Conservation (phyloP, 164 flowering plant species). For the Taxillus chinensis region DNA sequence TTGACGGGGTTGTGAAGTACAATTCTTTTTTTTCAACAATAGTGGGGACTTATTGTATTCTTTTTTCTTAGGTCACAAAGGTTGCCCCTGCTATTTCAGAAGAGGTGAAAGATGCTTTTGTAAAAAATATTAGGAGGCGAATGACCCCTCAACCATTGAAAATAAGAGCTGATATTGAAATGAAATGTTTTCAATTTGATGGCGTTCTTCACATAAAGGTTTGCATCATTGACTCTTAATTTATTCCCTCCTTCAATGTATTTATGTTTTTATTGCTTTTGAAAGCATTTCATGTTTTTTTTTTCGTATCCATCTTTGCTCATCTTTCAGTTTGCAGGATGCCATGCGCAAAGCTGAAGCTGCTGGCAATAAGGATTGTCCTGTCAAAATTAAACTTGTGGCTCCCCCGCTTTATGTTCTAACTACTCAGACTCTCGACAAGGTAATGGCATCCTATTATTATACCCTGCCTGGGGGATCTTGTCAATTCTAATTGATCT, state of each 20-base stretch:
- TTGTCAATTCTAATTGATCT: too few relatives aligned
- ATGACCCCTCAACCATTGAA: constrained; percentile 97
- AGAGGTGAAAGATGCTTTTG: constrained; percentile 75
- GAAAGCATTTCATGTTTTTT: background rate
- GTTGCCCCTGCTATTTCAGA: constrained; percentile 81
- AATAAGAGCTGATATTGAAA: constrained; percentile 90
- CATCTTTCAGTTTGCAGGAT: constrained; percentile 40
- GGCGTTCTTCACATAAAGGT: constrained; percentile 99
- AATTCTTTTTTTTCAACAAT: constrained; percentile 7
- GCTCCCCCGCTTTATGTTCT: constrained; percentile 94
- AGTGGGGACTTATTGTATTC: background rate
- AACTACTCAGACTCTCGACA: constrained; percentile 91
- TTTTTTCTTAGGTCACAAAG: constrained; percentile 53
- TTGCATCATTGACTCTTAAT: background rate
- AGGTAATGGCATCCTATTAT: constrained; percentile 31
- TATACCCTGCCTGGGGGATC: too few relatives aligned
- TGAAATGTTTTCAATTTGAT: constrained; percentile 94
- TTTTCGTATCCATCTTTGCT: background rate
- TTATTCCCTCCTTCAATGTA: background rate
- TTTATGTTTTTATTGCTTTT: background rate
- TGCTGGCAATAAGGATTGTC: constrained; percentile 81
- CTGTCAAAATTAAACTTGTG: constrained; percentile 90
- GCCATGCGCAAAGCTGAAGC: constrained; percentile 99
- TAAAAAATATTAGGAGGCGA: constrained; percentile 81
- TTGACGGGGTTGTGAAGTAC: background rate